Conservation (phyloP, 257 asterid species). For the Leptodermis oblonga region DNA sequence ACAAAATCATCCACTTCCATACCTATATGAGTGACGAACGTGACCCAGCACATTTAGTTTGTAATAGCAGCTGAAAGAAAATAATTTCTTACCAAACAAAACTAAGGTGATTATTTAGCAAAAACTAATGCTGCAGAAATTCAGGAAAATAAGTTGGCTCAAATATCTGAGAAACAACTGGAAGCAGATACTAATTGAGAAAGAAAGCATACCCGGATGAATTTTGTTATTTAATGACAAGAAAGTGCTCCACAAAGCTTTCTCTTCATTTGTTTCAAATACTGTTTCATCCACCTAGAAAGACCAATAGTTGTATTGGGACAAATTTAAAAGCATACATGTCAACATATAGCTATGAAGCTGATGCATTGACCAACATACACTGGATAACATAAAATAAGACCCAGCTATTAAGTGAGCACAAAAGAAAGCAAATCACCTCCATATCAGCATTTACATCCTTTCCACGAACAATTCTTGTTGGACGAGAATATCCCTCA, state of each 20-base stretch:
- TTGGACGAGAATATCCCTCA: conserved; percentile 98
- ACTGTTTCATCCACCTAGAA: conserved; percentile 81
- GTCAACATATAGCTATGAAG: not conserved
- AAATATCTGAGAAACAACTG: not conserved
- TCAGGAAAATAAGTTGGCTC: not conserved
- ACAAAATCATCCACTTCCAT: conserved; percentile 94
- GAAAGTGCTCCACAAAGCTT: conserved; percentile 72
- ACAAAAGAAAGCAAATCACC: conserved; percentile 37
- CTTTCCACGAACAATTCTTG: conserved; percentile 92
- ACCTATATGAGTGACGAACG: conserved; percentile 34
- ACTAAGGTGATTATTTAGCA: conserved; percentile 5
- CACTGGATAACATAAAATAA: not conserved
- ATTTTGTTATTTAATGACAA: conserved; percentile 59
- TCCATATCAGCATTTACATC: conserved; percentile 50
- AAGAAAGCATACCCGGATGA: conserved; percentile 48
- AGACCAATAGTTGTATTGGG: not conserved
- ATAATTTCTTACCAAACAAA: conserved; percentile 7
- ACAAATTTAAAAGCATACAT: not conserved
- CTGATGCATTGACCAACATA: not conserved
- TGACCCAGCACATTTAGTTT: not conserved
- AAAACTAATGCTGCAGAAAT: not conserved
- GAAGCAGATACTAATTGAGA: conserved; percentile 1
- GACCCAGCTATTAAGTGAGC: not conserved
- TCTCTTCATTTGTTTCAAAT: conserved; percentile 76
- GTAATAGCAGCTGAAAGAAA: conserved; percentile 5